Conservation (phyloP, 352 stramenopile genomes). For the Pythium diclinum region DNA sequence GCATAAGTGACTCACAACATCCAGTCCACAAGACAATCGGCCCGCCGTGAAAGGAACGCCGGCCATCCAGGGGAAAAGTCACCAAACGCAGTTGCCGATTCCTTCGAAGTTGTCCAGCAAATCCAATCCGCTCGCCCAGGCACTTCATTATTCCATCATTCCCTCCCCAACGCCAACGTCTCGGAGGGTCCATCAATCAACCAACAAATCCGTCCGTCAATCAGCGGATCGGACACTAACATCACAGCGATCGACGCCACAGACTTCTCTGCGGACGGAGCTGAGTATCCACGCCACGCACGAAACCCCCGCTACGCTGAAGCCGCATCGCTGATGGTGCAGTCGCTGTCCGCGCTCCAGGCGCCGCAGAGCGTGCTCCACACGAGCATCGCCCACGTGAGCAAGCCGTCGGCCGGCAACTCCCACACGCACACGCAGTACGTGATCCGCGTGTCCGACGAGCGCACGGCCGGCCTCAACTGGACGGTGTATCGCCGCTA, state of each 20-base stretch:
- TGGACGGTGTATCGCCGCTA: slow-evolving; percentile 86
- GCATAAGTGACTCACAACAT: background rate
- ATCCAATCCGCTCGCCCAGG: background rate
- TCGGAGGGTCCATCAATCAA: background rate
- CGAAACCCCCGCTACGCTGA: background rate
- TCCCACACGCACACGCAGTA: slow-evolving; percentile 81
- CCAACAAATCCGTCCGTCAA: background rate
- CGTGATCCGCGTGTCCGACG: slow-evolving; percentile 80
- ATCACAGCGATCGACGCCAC: background rate
- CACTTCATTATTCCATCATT: background rate
- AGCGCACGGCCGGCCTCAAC: slow-evolving; percentile 59
- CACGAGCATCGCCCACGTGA: slow-evolving; percentile 76
- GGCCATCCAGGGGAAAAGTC: background rate
- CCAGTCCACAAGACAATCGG: background rate
- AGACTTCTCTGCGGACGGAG: background rate
- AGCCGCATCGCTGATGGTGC: background rate
- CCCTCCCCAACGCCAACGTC: background rate
- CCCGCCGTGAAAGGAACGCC: background rate
- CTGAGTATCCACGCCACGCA: background rate
- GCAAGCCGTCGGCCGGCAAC: slow-evolving; percentile 52
- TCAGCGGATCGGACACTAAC: background rate
- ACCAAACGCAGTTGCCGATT: background rate
- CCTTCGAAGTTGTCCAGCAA: background rate
- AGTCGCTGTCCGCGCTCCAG: slow-evolving; percentile 8
- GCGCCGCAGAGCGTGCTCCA: slow-evolving; percentile 55